Evolutionary conservation across 1,139 yeast species (phyloP).

Genomic region (Saccharomyces pastorianus): DNA sequence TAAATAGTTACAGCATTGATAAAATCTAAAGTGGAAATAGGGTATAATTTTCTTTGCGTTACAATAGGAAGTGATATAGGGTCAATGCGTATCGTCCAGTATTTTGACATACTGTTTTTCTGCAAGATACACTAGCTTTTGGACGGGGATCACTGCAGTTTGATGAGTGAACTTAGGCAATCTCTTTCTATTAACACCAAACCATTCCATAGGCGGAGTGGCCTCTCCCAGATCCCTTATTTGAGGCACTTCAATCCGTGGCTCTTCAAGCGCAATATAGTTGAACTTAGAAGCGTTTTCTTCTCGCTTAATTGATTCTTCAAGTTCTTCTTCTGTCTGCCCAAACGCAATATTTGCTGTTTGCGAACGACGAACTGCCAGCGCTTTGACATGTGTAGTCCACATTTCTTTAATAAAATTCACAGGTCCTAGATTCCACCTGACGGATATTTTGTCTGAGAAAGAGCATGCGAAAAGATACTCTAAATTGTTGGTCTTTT

Average conservation of each 20-base stretch:
- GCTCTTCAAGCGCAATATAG: constrained; percentile 64
- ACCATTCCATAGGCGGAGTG: constrained; percentile 97
- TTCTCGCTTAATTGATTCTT: constrained; percentile 56
- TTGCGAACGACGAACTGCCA: constrained; percentile 42
- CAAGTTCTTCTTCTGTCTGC: constrained; percentile 35
- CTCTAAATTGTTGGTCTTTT: constrained; percentile 44
- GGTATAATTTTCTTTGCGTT: background rate
- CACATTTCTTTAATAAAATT: constrained; percentile 88
- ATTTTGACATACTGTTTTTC: constrained; percentile 37
- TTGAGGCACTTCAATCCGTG: constrained; percentile 82
- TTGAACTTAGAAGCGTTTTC: constrained; percentile 49
- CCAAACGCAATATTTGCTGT: constrained; percentile 25
- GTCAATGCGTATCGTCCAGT: constrained; percentile 28
- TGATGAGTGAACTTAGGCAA: constrained; percentile 86
- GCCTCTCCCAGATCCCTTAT: constrained; percentile 89
- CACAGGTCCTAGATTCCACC: constrained; percentile 92
- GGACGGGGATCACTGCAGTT: constrained; percentile 62
- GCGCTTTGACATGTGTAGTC: constrained; percentile 61
- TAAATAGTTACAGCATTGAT: background rate
- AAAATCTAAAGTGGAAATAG: background rate
- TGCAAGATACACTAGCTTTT: constrained; percentile 58
- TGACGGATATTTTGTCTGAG: constrained; percentile 82
- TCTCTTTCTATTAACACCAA: constrained; percentile 79
- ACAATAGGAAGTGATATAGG: background rate
- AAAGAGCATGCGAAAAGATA: constrained; percentile 63